Conservation (phyloP, 2,329 filamentous ascomycete genomes). For the Fusarium sp. region DNA sequence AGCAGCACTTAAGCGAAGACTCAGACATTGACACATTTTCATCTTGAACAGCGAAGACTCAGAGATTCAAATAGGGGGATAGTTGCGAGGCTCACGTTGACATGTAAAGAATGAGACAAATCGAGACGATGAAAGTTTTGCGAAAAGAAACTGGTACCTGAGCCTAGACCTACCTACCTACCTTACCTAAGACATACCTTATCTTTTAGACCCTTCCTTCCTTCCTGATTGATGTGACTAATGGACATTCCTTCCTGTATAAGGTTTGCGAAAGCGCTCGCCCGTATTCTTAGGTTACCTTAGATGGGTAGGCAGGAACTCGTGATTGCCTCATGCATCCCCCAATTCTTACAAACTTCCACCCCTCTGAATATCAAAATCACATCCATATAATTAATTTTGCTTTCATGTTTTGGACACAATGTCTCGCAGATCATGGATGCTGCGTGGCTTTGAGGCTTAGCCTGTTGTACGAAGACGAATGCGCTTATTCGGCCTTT, state of each 20-base stretch:
- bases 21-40: neutral
- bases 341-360: neutral
- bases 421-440: conserved; percentile 1
- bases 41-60: neutral
- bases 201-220: neutral
- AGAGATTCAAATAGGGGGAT: neutral
- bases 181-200: conserved; percentile 1
- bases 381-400: neutral
- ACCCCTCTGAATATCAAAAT: neutral
- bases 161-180: neutral
- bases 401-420: neutral
- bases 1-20: neutral
- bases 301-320: neutral
- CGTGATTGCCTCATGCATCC: neutral
- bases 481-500: conserved; percentile 55
- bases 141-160: neutral
- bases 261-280: neutral
- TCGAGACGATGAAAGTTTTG: neutral
- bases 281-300: neutral
- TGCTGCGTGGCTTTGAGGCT: conserved; percentile 7
- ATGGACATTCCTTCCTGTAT: neutral
- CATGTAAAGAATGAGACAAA: conserved; percentile 17
- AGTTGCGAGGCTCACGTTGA: conserved; percentile 24
- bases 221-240: neutral
- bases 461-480: neutral